Base-by-base conservation (phyloP, 164 flowering plant species). In the Platanus orientalis region DNA sequence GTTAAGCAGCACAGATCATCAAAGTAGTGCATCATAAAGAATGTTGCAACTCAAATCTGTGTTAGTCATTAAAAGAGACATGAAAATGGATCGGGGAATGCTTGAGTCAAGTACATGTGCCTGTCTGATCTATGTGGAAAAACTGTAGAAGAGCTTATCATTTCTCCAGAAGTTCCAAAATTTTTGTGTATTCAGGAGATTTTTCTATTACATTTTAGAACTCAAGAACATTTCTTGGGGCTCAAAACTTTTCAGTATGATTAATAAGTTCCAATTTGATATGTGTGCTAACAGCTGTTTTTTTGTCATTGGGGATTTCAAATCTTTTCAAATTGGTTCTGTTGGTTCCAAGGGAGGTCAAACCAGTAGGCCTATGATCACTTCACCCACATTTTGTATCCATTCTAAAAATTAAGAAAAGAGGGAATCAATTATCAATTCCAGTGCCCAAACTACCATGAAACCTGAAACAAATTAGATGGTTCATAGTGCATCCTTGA, bases 381-480 rank as follows among this genome's bases (percentile, higher is more conserved):
- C 23, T 42, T 28, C 66, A 40, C 14, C 21, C 50, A 26, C 42
- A 14, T 29, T 42, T 14, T 7, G 12, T 7, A 36, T 3, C 1
- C 10, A 3, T 1, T 36, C 42, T 7, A 10, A 36, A 36, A 10
- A 36, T 36, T 36, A 36, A 36, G 42, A 36, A 14, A 36, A 7
- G 12, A 36, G 42, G 42, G 12, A 10, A 36, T 30, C 58, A 54
- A 54, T 14, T 16, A 29, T 23, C 50, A 13, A 11, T n/a, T 5
- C 14, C n/a, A 24, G 26, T 36, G 9, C 42, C 30, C 34, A 36
- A 40, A 21, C 21, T 25, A 25, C 47, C 11, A 32, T 36, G 42
- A 39, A 19, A 25, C 39, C 28, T 49, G 57, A 58, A 58, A 61
- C 21, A 26, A 54, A 50, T 55, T 28, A n/a, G 36, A 58, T 39